These are phyloP conservation scores for Wickerhamiella kurtzmanii DNA, from an alignment of 805 yeast genomes.

Conservation along the genomic window DNA sequence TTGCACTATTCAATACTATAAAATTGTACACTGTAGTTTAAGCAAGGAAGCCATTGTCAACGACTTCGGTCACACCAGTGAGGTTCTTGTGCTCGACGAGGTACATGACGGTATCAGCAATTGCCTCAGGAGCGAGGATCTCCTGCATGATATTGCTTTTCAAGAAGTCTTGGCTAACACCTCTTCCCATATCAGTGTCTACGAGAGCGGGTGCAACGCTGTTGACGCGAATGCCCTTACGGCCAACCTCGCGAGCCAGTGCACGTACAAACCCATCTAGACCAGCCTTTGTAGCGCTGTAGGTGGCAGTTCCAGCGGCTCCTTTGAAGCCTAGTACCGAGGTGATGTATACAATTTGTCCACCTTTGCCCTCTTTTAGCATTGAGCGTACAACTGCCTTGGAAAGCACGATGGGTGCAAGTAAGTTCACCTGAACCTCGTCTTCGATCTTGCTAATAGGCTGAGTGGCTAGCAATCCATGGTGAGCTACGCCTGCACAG, in stretches of 20 bases:
- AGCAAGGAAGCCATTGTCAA: constrained; percentile 15
- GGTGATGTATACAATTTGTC: constrained; percentile 47
- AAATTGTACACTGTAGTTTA: not conserved
- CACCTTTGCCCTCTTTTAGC: constrained; percentile 27
- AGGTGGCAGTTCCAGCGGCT: constrained; percentile 43
- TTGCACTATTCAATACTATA: too few species aligned
- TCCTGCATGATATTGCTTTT: constrained; percentile 10
- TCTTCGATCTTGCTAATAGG: constrained; percentile 30
- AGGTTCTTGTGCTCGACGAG: constrained; percentile 8
- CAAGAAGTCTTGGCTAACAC: constrained; percentile 6
- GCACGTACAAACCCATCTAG: constrained; percentile 46
- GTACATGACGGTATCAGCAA: constrained; percentile 16
- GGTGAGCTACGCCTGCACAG: constrained; percentile 46
- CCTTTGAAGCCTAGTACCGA: constrained; percentile 40
- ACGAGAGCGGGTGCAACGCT: constrained; percentile 53
- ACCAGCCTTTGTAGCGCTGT: constrained; percentile 62
- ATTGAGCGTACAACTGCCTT: constrained; percentile 40
- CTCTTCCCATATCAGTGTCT: constrained; percentile 46
- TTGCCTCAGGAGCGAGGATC: constrained; percentile 9
- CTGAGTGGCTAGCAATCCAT: constrained; percentile 36
- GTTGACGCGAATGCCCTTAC: constrained; percentile 45
- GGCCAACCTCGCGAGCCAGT: constrained; percentile 45
- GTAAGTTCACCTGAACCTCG: constrained; percentile 43
- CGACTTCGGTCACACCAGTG: constrained; percentile 14
- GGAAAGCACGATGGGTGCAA: constrained; percentile 47